A percentile compares a stretch with the other conserved stretches of the same genome.
phyloP scores from a whole-genome alignment of 345 rosid species.

The Limnanthes douglasii region DNA sequence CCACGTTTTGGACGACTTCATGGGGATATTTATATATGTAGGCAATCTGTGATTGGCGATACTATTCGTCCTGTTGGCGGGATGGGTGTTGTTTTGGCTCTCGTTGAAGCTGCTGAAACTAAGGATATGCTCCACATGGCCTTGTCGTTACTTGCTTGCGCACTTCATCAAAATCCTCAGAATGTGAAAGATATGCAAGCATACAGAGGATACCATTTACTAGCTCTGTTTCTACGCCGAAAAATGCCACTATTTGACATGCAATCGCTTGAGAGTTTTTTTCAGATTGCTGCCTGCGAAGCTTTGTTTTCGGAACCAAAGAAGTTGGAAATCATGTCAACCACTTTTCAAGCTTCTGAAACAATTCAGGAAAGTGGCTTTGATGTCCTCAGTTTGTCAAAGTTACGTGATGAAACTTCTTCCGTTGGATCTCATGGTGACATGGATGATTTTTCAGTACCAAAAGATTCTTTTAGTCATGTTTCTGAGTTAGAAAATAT shows the following conservation, averaged over 20 bases:
- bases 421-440: conserved; percentile 91
- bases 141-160: conserved; percentile 73
- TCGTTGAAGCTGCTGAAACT: conserved; percentile 90
- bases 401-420: conserved; percentile 70
- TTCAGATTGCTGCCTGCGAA: conserved; percentile 98
- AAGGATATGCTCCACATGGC: conserved; percentile 98
- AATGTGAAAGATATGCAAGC: conserved; percentile 92
- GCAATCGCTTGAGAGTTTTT: conserved; percentile 92
- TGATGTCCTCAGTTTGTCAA: conserved; percentile 66
- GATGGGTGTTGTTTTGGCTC: conserved; percentile 71
- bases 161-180: conserved; percentile 94
- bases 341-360: conserved; percentile 20
- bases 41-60: conserved; percentile 88
- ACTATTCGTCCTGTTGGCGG: conserved; percentile 87
- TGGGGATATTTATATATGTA: conserved; percentile 74
- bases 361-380: conserved; percentile 51
- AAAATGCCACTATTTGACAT: conserved; percentile 84
- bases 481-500: conserved; percentile 84
- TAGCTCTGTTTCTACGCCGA: conserved; percentile 82
- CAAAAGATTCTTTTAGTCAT: conserved; percentile 83
- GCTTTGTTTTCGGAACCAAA: conserved; percentile 96
- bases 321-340: conserved; percentile 34
- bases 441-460: conserved; percentile 89
- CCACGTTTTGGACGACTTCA: conserved; percentile 91
- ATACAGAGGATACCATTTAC: conserved; percentile 95